Percentiles rank a stretch among this genome's conserved stretches.
phyloP scores from a whole-genome alignment of 768 basidiomycete species.

The Hericium rajendrae region DNA sequence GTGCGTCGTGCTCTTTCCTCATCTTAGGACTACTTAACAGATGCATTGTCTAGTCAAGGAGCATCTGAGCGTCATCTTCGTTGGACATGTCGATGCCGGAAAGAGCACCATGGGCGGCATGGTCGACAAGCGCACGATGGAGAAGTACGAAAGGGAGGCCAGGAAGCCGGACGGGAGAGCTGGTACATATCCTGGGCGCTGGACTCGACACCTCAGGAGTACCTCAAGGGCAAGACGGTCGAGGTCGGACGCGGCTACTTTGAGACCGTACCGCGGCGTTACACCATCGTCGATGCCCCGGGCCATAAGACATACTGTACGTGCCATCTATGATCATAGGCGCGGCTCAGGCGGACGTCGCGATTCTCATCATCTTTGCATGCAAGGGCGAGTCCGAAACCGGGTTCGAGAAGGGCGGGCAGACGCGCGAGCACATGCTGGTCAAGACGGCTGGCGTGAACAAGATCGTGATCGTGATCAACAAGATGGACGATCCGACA shows the following conservation, averaged over 20 bases:
- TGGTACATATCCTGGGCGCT: slow-evolving; percentile 99
- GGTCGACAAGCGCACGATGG: slow-evolving; percentile 98
- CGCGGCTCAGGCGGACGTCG: slow-evolving; percentile 95
- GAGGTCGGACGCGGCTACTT: too few relatives aligned
- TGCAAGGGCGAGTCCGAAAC: slow-evolving; percentile 99
- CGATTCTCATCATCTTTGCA: slow-evolving; percentile 92
- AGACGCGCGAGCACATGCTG: slow-evolving; percentile 96
- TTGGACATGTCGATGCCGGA: slow-evolving; percentile 98
- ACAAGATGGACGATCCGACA: slow-evolving; percentile 98
- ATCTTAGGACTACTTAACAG: not conserved
- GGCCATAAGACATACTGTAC: slow-evolving; percentile 98
- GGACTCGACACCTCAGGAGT: slow-evolving; percentile 95
- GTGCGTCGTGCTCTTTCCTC: slow-evolving; percentile 28
- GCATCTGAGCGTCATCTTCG: slow-evolving; percentile 94
- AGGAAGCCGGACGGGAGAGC: slow-evolving; percentile 91
- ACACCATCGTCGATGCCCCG: slow-evolving; percentile 97
- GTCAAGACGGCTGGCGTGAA: slow-evolving; percentile 97
- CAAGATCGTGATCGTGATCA: slow-evolving; percentile 80
- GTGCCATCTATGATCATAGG: slow-evolving; percentile 98
- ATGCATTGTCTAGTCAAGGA: slow-evolving; percentile 53
- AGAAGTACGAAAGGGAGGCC: slow-evolving; percentile 94
- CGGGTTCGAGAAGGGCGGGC: slow-evolving; percentile 95
- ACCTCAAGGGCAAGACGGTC: slow-evolving; percentile 93
- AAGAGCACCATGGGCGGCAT: slow-evolving; percentile 98
- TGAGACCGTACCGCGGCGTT: too few relatives aligned